A percentile compares a stretch with the other conserved stretches of the same genome.
phyloP scores from a whole-genome alignment of 306 rosid species.

The Quercus gilva region DNA sequence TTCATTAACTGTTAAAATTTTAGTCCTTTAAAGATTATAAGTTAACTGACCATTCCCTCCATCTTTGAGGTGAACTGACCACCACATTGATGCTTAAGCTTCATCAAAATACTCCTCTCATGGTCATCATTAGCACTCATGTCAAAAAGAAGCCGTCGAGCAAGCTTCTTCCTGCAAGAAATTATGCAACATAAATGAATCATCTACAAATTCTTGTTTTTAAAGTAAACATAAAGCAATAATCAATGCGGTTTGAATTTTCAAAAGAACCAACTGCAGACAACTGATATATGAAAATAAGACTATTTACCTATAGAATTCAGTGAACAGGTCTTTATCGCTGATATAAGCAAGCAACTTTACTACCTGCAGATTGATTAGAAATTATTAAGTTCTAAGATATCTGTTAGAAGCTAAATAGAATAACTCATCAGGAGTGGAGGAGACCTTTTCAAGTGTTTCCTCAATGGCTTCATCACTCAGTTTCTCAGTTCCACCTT shows the following conservation, averaged over 20 bases:
- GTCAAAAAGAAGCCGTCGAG: constrained; percentile 81
- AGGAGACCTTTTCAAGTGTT: constrained; percentile 82
- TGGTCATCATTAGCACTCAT: constrained; percentile 77
- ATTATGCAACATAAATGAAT: not conserved
- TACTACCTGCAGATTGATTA: constrained; percentile 48
- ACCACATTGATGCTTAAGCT: constrained; percentile 81
- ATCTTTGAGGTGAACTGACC: constrained; percentile 92
- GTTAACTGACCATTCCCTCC: constrained; percentile 86
- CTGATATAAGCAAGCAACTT: constrained; percentile 75
- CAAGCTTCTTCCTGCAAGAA: constrained; percentile 73
- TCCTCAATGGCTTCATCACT: constrained; percentile 80
- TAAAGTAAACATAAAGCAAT: not conserved
- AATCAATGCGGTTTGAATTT: not conserved
- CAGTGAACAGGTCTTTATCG: constrained; percentile 90
- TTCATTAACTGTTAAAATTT: not conserved
- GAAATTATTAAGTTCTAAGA: not conserved
- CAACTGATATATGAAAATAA: not conserved
- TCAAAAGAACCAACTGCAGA: not conserved
- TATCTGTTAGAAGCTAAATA: not conserved
- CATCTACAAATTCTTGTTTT: not conserved
- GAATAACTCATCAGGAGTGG: constrained; percentile 12
- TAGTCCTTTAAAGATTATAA: not conserved
- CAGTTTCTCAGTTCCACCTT: constrained; percentile 79
- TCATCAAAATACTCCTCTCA: constrained; percentile 63
- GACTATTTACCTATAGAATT: constrained; percentile 55